Evolutionary conservation across 1,284 basidiomycete species (phyloP).

Genomic region (Spongispora temasekensis): DNA sequence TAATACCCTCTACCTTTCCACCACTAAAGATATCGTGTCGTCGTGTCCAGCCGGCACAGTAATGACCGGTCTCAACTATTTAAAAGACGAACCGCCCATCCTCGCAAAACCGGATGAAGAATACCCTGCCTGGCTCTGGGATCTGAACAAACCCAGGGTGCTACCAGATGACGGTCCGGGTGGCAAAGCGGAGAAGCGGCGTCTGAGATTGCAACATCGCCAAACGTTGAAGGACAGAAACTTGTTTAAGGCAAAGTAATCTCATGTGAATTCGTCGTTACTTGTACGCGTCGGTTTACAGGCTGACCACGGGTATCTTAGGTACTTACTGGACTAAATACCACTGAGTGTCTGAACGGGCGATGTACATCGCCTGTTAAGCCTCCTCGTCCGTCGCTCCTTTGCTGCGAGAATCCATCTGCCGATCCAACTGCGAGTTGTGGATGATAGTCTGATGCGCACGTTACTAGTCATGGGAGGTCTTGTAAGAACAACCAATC

Average conservation of each 20-base stretch:
- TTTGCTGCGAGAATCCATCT: slow-evolving; percentile 75
- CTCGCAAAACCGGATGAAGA: slow-evolving; percentile 80
- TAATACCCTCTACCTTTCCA: not conserved
- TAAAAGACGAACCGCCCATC: slow-evolving; percentile 83
- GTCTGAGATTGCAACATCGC: slow-evolving; percentile 60
- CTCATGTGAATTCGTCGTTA: too few relatives aligned
- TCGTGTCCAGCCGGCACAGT: slow-evolving; percentile 73
- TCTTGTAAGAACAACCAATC: slow-evolving; percentile 45
- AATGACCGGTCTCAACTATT: slow-evolving; percentile 76
- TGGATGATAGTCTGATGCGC: slow-evolving; percentile 83
- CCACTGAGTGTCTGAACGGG: not conserved
- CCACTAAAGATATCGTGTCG: slow-evolving; percentile 39
- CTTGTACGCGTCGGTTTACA: not conserved
- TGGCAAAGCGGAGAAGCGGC: slow-evolving; percentile 63
- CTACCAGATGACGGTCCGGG: slow-evolving; percentile 70
- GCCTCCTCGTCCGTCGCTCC: slow-evolving; percentile 37
- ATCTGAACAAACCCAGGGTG: slow-evolving; percentile 59
- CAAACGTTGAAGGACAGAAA: slow-evolving; percentile 72
- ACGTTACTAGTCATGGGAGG: slow-evolving; percentile 35
- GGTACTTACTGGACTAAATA: not conserved
- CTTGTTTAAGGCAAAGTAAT: slow-evolving; percentile 64
- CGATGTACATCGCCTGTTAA: not conserved
- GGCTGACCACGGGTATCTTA: not conserved
- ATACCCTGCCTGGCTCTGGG: slow-evolving; percentile 93
- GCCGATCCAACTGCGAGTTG: slow-evolving; percentile 79